These are phyloP conservation scores for Pinus taeda DNA, from an alignment of 75 land plant species.

Conservation along the genomic window DNA sequence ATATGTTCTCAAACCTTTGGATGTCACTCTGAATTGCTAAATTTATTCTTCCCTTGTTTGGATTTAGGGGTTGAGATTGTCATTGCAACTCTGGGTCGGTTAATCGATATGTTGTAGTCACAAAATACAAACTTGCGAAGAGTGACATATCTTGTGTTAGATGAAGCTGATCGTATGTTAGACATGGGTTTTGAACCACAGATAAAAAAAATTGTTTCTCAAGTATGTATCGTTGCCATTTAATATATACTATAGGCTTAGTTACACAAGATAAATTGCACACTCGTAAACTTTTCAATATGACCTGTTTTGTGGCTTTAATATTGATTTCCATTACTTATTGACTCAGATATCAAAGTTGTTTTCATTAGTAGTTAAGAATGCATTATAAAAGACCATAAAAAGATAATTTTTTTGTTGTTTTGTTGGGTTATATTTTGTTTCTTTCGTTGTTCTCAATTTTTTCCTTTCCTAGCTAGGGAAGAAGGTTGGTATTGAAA, in stretches of 20 bases:
- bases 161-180: slow-evolving; percentile 99
- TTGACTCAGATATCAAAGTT: background rate
- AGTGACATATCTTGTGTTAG: slow-evolving; percentile 96
- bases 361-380: background rate
- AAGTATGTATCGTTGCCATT: slow-evolving; percentile 38
- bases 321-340: background rate
- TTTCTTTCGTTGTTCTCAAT: too few relatives aligned
- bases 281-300: background rate
- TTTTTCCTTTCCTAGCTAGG: background rate
- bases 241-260: too few relatives aligned
- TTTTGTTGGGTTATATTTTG: too few relatives aligned
- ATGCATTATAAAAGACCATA: too few relatives aligned
- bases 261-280: too few relatives aligned
- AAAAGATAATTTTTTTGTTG: background rate
- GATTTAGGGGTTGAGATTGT: slow-evolving; percentile 93
- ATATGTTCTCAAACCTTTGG: background rate
- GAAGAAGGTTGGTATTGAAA: background rate
- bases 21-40: background rate
- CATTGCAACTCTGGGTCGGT: slow-evolving; percentile 98
- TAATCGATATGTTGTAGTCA: slow-evolving; percentile 96
- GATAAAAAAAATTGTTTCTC: slow-evolving; percentile 89
- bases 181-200: slow-evolving; percentile 99
- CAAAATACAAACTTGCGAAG: slow-evolving; percentile 91
- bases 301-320: background rate
- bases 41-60: background rate